Conservation (phyloP, 2,329 filamentous ascomycete genomes). For the Aspergillus versicolor region DNA sequence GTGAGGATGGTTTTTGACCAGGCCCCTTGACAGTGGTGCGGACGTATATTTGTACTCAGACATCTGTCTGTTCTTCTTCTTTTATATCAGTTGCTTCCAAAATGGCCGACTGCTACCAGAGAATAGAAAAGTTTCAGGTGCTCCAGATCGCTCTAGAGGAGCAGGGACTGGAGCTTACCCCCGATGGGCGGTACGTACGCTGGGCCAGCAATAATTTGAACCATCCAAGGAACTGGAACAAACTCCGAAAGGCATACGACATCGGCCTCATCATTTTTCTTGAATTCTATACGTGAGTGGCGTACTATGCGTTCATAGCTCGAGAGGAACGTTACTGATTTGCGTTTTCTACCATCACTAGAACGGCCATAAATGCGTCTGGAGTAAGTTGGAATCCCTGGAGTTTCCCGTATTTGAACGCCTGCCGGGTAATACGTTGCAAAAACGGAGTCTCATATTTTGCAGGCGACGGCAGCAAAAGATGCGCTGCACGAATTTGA, state of each 20-base stretch:
- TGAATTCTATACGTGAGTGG: slow-evolving; percentile 24
- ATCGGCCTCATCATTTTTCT: slow-evolving; percentile 22
- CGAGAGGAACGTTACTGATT: neutral
- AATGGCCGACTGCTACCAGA: slow-evolving; percentile 11
- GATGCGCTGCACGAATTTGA: slow-evolving; percentile 15
- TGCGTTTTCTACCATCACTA: neutral
- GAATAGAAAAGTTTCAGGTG: slow-evolving; percentile 5
- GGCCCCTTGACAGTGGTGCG: slow-evolving; percentile 6
- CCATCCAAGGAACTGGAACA: slow-evolving; percentile 25
- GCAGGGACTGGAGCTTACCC: slow-evolving; percentile 17
- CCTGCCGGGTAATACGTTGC: neutral
- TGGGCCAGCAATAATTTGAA: slow-evolving; percentile 18
- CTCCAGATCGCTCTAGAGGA: slow-evolving; percentile 4
- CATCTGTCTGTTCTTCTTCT: neutral
- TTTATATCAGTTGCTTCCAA: neutral
- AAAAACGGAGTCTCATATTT: neutral
- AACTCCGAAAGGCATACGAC: slow-evolving; percentile 23
- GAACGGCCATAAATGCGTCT: slow-evolving; percentile 15
- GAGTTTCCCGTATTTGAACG: neutral
- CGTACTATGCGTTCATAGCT: neutral
- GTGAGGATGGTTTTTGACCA: slow-evolving; percentile 2
- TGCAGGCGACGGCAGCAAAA: slow-evolving; percentile 17
- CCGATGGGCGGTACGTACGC: slow-evolving; percentile 15
- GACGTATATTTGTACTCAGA: slow-evolving; percentile 10
- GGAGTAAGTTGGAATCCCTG: slow-evolving; percentile 8